phyloP scores from a whole-genome alignment of 2,329 filamentous ascomycete genomes.

The Trichophaea hybrida region DNA sequence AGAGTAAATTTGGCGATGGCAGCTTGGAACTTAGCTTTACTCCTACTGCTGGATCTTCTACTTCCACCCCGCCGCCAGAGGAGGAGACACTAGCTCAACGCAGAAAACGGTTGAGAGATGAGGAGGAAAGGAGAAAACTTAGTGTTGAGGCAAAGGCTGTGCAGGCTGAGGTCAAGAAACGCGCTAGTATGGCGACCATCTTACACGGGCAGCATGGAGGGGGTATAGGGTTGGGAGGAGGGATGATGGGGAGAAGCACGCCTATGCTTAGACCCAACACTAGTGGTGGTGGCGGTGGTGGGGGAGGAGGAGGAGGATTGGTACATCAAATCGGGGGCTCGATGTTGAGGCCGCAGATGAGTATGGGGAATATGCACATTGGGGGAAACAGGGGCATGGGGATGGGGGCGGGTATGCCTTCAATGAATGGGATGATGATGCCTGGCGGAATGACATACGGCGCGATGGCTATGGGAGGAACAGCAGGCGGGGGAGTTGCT shows the following conservation, averaged over 20 bases:
- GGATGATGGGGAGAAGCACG: background rate
- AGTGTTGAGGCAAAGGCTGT: slow-evolving; percentile 11
- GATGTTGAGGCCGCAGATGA: slow-evolving; percentile 11
- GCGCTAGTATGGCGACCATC: slow-evolving; percentile 15
- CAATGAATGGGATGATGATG: slow-evolving; percentile 4
- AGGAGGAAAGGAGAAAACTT: slow-evolving; percentile 7
- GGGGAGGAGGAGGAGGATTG: slow-evolving; percentile 5
- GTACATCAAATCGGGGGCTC: slow-evolving; percentile 7
- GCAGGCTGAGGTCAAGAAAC: slow-evolving; percentile 20
- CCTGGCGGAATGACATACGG: slow-evolving; percentile 2
- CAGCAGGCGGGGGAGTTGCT: background rate
- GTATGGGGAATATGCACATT: slow-evolving; percentile 13
- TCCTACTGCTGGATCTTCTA: slow-evolving; percentile 24
- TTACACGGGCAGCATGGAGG: background rate
- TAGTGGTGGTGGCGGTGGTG: slow-evolving; percentile 1
- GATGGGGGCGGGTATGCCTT: background rate
- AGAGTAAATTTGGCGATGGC: slow-evolving; percentile 37
- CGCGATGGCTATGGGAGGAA: slow-evolving; percentile 7
- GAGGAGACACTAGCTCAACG: slow-evolving; percentile 71
- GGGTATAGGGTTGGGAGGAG: background rate
- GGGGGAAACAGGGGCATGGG: slow-evolving; percentile 10
- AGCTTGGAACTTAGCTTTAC: slow-evolving; percentile 14
- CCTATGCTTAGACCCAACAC: background rate
- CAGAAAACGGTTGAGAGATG: slow-evolving; percentile 49
- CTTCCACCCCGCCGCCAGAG: slow-evolving; percentile 34